Conservation (phyloP, 371 early-diverging fungal genomes). For the Choanephora cucurbitarum region DNA sequence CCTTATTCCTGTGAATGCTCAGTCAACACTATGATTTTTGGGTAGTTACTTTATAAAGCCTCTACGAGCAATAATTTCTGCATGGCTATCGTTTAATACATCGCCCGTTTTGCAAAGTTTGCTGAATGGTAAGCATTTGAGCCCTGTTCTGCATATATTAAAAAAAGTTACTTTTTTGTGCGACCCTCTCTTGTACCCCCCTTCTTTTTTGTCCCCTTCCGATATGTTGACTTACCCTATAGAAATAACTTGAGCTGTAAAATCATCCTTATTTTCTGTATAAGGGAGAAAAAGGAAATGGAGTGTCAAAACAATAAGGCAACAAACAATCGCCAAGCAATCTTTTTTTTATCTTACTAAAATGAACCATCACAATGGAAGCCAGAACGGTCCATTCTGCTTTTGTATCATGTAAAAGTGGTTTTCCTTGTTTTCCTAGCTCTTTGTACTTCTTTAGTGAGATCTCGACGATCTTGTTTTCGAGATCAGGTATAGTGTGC, state of each 20-base stretch:
- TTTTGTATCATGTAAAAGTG: constrained; percentile 46
- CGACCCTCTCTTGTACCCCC: neutral
- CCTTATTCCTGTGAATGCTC: constrained; percentile 11
- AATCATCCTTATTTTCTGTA: constrained; percentile 19
- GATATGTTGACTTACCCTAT: constrained; percentile 54
- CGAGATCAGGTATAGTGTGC: constrained; percentile 31
- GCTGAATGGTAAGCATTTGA: constrained; percentile 77
- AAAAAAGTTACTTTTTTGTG: constrained; percentile 4
- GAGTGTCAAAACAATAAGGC: constrained; percentile 3
- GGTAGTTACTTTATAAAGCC: constrained; percentile 65
- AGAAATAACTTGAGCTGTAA: constrained; percentile 59
- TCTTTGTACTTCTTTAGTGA: constrained; percentile 35
- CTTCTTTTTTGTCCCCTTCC: neutral
- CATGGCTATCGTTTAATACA: constrained; percentile 80
- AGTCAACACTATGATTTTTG: neutral
- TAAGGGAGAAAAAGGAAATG: too few species aligned
- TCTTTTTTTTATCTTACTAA: constrained; percentile 10
- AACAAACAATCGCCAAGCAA: constrained; percentile 10
- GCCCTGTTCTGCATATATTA: constrained; percentile 69
- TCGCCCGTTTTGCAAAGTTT: constrained; percentile 65
- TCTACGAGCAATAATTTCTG: constrained; percentile 82
- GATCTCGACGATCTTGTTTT: constrained; percentile 31
- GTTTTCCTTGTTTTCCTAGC: constrained; percentile 77
- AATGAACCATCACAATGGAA: constrained; percentile 60
- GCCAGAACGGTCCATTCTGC: constrained; percentile 88